Percentiles rank a stretch among this genome's conserved stretches.
These are phyloP conservation scores for Tricholoma saponaceum DNA, from an alignment of 768 basidiomycete species.

Conservation along the genomic window DNA sequence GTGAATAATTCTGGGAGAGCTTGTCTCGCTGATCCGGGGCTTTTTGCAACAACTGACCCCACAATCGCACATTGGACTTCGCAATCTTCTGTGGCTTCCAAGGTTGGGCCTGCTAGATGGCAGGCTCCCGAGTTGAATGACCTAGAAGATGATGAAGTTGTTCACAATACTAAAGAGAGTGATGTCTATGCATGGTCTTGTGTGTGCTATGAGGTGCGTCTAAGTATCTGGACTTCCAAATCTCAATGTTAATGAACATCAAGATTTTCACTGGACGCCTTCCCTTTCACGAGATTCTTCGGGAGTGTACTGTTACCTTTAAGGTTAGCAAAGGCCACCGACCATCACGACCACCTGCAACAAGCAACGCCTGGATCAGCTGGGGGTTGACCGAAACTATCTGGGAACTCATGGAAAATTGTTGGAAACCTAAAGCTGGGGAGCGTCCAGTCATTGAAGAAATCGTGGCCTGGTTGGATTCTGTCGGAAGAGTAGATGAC, in stretches of 20 bases:
- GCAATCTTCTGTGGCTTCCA: background rate
- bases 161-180: slow-evolving; percentile 12
- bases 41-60: too few relatives aligned
- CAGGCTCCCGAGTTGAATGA: too few relatives aligned
- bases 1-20: background rate
- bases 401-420: background rate
- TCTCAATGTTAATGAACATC: background rate
- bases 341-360: background rate
- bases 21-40: too few relatives aligned
- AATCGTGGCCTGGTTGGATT: too few relatives aligned
- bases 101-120: background rate
- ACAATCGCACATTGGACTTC: background rate
- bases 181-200: slow-evolving; percentile 8
- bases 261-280: slow-evolving; percentile 1
- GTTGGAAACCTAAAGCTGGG: background rate
- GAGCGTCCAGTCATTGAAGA: background rate
- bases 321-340: background rate
- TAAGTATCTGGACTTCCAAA: background rate
- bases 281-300: background rate
- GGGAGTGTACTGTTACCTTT: background rate
- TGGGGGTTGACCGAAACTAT: background rate
- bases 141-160: background rate
- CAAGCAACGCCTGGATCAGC: background rate
- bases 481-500: too few relatives aligned
- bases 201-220: slow-evolving; percentile 8